Base-by-base conservation (phyloP, 139 green algal species). In the Picochlorum sp. region DNA sequence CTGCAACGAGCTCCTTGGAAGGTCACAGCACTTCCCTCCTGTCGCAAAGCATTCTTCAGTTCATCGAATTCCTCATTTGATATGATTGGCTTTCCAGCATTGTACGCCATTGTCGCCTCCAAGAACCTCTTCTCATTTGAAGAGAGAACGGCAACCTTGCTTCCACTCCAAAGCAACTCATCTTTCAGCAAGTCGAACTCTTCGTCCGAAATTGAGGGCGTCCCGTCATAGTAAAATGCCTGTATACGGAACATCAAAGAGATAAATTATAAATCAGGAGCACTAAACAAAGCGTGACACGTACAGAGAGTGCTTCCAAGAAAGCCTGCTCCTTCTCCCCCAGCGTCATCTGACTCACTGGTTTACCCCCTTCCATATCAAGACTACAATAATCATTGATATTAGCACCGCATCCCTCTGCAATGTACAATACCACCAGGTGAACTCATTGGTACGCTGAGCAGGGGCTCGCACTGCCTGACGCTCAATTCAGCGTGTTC, bases 121-220 rank as follows among this genome's bases (percentile, higher is more conserved):
- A 97, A 77, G 75, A 95, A 96, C 7, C 62, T 70, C 77, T 88
- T 79, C 83, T 96, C 90, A 16, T 87, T 79, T 5, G 62, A 57
- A 51, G 66, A 80, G 6, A 82, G 62, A 6, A 81, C 58, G 0
- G 69, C 77, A 18, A 94, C 84, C 54, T 86, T 88, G 77, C 77
- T 89, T 66, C 88, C 88, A 20, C 74, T 76, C 88, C 88, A 94
- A 24, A 89, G 62, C n/a, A 96, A 75, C 68, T 95, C 86, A 23
- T 94, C 82, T 75, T 95, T 95, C 26, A 96, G 77, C 8, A 83
- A 69, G 20, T 85, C 70, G 66, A 94, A 96, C 77, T 96, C 88
- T 41, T 88, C 80, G 49, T 96, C 83, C 4, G 58, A 77, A 64
- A 96, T 77, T 1, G 63, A 75, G 7, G 88, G 77, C 79, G 86